Percentiles rank a stretch among this genome's conserved stretches.
Evolutionary conservation across 169 alveolate species (phyloP).

Genomic region (Besnoitia besnoiti): DNA sequence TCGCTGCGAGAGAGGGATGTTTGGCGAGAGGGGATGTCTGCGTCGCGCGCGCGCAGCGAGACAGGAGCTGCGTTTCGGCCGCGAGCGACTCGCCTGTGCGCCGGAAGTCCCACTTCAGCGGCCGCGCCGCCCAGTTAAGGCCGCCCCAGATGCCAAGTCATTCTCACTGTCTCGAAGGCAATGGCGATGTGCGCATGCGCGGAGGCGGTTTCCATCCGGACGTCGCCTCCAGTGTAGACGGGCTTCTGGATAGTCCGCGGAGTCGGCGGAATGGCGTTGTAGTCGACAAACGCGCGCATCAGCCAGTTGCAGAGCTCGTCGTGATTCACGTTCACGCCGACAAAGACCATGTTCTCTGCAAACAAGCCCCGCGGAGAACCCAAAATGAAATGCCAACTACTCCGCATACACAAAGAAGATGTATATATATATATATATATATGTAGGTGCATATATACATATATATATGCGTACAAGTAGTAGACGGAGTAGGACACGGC

Average conservation of each 20-base stretch:
- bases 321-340: slow-evolving; percentile 85
- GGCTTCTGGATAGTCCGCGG: slow-evolving; percentile 64
- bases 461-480: background rate
- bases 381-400: background rate
- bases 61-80: no score
- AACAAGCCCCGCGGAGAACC: background rate
- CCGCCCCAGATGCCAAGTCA: background rate
- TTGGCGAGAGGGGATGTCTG: no score
- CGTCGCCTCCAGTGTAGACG: slow-evolving; percentile 89
- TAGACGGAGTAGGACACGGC: no score
- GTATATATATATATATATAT: background rate
- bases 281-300: slow-evolving; percentile 87
- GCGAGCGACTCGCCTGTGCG: no score
- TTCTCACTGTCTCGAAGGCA: slow-evolving; percentile 78
- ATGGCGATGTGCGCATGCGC: slow-evolving; percentile 86
- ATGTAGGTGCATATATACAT: background rate
- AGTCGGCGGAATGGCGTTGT: slow-evolving; percentile 84
- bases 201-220: slow-evolving; percentile 79
- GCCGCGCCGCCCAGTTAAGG: background rate
- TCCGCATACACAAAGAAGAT: background rate
- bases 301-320: slow-evolving; percentile 86
- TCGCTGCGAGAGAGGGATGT: no score
- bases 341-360: slow-evolving; percentile 77
- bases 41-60: no score
- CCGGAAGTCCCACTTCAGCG: no score